Base-by-base conservation (phyloP, 768 basidiomycete genomes). In the Rhizopogon roseolus region DNA sequence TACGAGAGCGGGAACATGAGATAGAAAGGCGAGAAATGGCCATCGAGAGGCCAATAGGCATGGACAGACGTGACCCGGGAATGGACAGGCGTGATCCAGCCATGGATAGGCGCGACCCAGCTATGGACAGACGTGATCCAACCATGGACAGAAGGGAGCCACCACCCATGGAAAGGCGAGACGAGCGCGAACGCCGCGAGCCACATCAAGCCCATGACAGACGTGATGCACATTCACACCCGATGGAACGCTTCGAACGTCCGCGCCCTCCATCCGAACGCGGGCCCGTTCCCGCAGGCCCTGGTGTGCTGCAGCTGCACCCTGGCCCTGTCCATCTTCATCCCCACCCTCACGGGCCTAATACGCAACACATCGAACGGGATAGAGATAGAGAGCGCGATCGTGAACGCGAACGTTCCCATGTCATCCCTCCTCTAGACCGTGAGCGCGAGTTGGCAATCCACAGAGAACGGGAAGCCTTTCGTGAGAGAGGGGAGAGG, bases 401-500 rank as follows among this genome's bases (percentile, higher is more conserved):
- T 1, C 62, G 66, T 57, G 67, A 66, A 4, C 65, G 66, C 22
- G 65, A 67, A 50, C 66, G 66, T 42, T 54, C 57, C 19, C 66
- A 62, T 5, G 16, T 54, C 16, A 64, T 59, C 2, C 67, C 64
- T 34, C 62, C 60, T 10, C 37, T 41, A 34, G 60, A 66, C 49
- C 60, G 66, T 28, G 66, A 68, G 2, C 66, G 66, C 22, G 56
- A 55, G 34, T 28, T 53, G 9, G 25, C 55, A 14, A 66, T 55
- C 16, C 66, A 69, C 38, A 60, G 67, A 43, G 66, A 69, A 17
- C 63, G 66, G 6, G 64, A 64, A 9, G 45, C 45, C 13, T 22
- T 46, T 5, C 45, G 45, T 19, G 29, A 37, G 40, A 43, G 38
- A 46, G 55, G 29, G 38, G 68, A 66, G 34, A 65, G 64, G 36